Percentiles rank a stretch among this genome's conserved stretches.
Conservation (phyloP, 208 protist species). For the Angomonas deanei region DNA sequence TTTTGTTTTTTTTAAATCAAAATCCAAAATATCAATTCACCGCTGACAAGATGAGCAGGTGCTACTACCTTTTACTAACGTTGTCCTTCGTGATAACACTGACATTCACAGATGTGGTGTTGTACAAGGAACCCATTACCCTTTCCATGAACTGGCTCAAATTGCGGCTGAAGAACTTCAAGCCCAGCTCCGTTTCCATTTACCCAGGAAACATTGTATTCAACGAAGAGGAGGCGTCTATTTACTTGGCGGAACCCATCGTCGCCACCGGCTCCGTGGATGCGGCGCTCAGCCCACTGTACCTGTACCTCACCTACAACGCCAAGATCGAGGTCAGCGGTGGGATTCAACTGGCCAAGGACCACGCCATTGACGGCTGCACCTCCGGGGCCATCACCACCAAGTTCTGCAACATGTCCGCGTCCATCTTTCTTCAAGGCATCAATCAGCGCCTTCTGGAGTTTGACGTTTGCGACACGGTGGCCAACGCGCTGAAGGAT, state of each 20-base stretch:
- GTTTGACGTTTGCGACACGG: slow-evolving; percentile 4
- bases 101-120: not conserved
- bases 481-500: not conserved
- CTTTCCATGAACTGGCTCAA: slow-evolving; percentile 1
- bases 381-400: not conserved
- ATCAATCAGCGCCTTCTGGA: not conserved
- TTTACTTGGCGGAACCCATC: not conserved
- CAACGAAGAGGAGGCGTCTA: not conserved
- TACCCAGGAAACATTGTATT: not conserved
- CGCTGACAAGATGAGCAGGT: not conserved
- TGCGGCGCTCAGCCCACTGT: not conserved
- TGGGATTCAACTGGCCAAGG: not conserved
- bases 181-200: not conserved
- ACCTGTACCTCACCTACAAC: not conserved
- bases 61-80: not conserved
- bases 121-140: not conserved
- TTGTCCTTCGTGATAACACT: not conserved
- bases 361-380: not conserved
- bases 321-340: not conserved
- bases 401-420: not conserved
- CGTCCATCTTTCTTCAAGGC: not conserved
- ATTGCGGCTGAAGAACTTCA: not conserved
- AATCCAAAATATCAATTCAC: not conserved
- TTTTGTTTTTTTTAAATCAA: not conserved
- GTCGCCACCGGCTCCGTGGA: not conserved